phyloP scores from a whole-genome alignment of 2,329 filamentous ascomycete species.

The Aquanectria penicillioides region DNA sequence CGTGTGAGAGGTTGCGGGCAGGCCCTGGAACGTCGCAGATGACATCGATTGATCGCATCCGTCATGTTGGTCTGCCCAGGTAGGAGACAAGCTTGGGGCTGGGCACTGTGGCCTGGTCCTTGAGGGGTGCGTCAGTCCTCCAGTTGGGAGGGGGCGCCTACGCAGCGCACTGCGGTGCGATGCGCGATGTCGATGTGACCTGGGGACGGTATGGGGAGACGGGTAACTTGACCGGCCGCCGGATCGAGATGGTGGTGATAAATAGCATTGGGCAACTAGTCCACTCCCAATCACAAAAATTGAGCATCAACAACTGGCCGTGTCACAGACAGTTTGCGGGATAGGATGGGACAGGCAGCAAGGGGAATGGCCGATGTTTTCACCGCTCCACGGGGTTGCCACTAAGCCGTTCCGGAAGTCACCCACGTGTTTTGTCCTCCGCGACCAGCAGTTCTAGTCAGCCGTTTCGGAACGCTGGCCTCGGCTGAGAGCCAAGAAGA shows the following conservation, averaged over 20 bases:
- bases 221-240: conserved; percentile 20
- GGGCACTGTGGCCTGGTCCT: conserved; percentile 2
- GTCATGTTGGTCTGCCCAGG: conserved; percentile 10
- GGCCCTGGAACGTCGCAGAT: conserved; percentile 12
- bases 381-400: conserved; percentile 37
- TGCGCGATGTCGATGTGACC: conserved; percentile 18
- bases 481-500: conserved; percentile 26
- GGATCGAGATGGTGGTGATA: conserved; percentile 31
- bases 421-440: conserved; percentile 41
- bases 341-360: neutral
- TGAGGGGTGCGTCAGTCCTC: conserved; percentile 11
- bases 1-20: conserved; percentile 10
- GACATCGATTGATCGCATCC: conserved; percentile 23
- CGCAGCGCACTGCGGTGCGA: conserved; percentile 11
- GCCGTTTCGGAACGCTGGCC: conserved; percentile 29
- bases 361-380: conserved; percentile 37
- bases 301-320: conserved; percentile 10
- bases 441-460: conserved; percentile 29
- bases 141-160: neutral
- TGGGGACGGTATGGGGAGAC: neutral
- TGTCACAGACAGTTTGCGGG: conserved; percentile 8
- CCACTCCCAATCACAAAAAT: neutral
- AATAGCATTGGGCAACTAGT: neutral
- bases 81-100: conserved; percentile 8
- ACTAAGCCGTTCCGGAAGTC: conserved; percentile 42